phyloP scores from a whole-genome alignment of 768 basidiomycete species.

The Jaapia argillacea region DNA sequence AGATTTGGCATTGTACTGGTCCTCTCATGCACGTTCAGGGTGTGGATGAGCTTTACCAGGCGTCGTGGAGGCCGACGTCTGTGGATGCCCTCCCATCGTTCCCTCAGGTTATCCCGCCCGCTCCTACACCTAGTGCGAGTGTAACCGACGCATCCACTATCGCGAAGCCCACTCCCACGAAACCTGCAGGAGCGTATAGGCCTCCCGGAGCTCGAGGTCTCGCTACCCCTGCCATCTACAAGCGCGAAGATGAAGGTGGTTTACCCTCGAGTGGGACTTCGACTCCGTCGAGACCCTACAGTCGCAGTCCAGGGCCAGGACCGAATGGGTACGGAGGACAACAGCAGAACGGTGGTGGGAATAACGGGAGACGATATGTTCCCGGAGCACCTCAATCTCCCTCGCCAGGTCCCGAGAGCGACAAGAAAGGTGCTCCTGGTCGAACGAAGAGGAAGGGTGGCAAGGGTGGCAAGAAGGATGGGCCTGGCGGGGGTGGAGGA shows the following conservation, averaged over 20 bases:
- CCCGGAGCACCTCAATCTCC: slow-evolving; percentile 58
- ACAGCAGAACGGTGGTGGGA: too few species aligned
- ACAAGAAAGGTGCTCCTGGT: slow-evolving; percentile 41
- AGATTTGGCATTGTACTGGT: slow-evolving; percentile 91
- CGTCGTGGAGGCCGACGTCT: slow-evolving; percentile 69
- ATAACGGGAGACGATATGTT: slow-evolving; percentile 49
- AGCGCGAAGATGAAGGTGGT: slow-evolving; percentile 86
- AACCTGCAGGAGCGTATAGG: slow-evolving; percentile 81
- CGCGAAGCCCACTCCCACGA: slow-evolving; percentile 46
- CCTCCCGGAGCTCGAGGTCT: slow-evolving; percentile 90
- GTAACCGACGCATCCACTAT: slow-evolving; percentile 38
- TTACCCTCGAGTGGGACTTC: slow-evolving; percentile 42
- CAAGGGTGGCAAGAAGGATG: slow-evolving; percentile 31
- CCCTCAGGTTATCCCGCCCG: slow-evolving; percentile 50
- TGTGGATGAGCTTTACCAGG: slow-evolving; percentile 86
- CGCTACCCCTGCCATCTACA: slow-evolving; percentile 81
- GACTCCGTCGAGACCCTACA: slow-evolving; percentile 60
- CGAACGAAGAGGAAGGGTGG: slow-evolving; percentile 47
- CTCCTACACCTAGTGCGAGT: slow-evolving; percentile 55
- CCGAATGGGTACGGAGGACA: slow-evolving; percentile 25
- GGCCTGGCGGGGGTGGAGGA: slow-evolving; percentile 15
- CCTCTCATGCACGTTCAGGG: slow-evolving; percentile 76
- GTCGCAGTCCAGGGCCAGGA: slow-evolving; percentile 41
- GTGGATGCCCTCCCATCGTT: slow-evolving; percentile 61
- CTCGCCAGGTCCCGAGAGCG: slow-evolving; percentile 32